phyloP scores from a whole-genome alignment of 257 asterid genomes.

The Capsicum pubescens region DNA sequence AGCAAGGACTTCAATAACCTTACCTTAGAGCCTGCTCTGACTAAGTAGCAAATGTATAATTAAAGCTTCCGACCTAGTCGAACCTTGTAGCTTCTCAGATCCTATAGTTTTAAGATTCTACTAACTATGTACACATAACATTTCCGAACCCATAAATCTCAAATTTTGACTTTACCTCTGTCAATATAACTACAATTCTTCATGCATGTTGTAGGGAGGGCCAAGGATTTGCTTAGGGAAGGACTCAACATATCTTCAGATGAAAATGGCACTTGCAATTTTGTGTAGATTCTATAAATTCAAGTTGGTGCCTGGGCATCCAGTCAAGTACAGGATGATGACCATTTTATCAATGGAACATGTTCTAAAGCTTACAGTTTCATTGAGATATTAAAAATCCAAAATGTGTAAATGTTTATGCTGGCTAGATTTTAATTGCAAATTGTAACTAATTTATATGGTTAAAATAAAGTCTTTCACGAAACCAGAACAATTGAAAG shows the following conservation, averaged over 20 bases:
- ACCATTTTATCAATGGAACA: conserved; percentile 84
- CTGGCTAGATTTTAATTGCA: conserved; percentile 6
- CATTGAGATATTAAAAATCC: conserved; percentile 42
- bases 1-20: neutral
- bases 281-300: conserved; percentile 76
- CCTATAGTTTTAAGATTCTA: too few relatives aligned
- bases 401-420: conserved; percentile 22
- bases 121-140: neutral
- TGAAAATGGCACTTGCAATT: conserved; percentile 92
- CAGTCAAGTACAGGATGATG: conserved; percentile 93
- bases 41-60: neutral
- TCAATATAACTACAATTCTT: neutral
- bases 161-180: neutral
- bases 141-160: neutral
- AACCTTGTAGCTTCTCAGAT: neutral
- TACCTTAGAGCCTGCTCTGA: neutral
- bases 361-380: conserved; percentile 69
- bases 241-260: conserved; percentile 84
- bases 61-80: neutral
- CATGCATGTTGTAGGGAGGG: too few relatives aligned
- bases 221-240: conserved; percentile 88
- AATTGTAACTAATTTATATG: neutral
- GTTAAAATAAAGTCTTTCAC: neutral
- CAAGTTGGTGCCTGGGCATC: conserved; percentile 74
- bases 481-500: conserved; percentile 11